phyloP scores from a whole-genome alignment of 2,329 filamentous ascomycete species.

The Lasiodiplodia citricola region DNA sequence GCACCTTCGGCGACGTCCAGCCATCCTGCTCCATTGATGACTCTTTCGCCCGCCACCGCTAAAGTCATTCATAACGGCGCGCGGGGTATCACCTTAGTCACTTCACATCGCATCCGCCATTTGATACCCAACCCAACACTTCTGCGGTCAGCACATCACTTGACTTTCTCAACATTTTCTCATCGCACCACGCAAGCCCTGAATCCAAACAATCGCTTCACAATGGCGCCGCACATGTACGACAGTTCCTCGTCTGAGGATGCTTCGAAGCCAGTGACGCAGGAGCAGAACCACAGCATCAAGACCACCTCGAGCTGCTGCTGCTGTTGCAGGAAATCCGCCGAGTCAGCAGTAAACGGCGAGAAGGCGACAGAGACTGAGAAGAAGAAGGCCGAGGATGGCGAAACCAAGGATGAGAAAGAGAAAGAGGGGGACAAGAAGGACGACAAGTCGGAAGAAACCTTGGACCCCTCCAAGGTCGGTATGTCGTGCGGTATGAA shows the following conservation, averaged over 20 bases:
- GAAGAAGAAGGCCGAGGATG: not conserved
- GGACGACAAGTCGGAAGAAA: slow-evolving; percentile 21
- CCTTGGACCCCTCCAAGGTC: slow-evolving; percentile 32
- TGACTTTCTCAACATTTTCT: not conserved
- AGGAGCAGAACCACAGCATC: not conserved
- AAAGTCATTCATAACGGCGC: not conserved
- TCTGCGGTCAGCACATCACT: not conserved
- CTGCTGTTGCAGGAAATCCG: not conserved
- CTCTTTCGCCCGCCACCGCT: not conserved
- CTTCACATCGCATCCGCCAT: not conserved
- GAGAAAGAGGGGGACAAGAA: slow-evolving; percentile 15
- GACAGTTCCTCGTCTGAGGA: not conserved
- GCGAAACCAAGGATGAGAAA: slow-evolving; percentile 15
- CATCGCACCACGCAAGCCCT: not conserved
- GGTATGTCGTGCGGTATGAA: slow-evolving; percentile 51
- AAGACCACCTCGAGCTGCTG: not conserved
- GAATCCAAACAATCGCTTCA: not conserved
- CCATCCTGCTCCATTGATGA: not conserved
- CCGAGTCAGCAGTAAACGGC: not conserved
- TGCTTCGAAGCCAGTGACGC: not conserved
- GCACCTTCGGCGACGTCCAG: not conserved
- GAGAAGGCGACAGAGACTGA: not conserved
- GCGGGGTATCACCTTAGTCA: not conserved
- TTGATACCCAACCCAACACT: not conserved
- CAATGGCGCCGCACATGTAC: slow-evolving; percentile 15